Percentiles rank a stretch among this genome's conserved stretches.
phyloP scores from a whole-genome alignment of 2,329 filamentous ascomycete genomes.

The Hymenoscyphus linearis region DNA sequence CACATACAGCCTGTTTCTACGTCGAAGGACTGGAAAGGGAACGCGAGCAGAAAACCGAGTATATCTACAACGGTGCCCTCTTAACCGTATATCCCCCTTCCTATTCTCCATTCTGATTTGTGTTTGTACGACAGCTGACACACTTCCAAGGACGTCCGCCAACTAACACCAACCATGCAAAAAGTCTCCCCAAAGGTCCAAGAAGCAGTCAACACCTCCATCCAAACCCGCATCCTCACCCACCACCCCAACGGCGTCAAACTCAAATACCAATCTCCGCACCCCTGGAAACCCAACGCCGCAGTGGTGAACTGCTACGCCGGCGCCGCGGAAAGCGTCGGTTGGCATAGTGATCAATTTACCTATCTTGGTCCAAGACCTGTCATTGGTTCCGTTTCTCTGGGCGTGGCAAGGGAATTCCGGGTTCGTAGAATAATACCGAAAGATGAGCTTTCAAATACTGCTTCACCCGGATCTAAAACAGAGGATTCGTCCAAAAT shows the following conservation, averaged over 20 bases:
- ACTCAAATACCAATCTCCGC: constrained; percentile 69
- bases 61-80: constrained; percentile 76
- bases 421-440: constrained; percentile 74
- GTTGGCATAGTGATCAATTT: constrained; percentile 87
- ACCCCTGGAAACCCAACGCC: constrained; percentile 76
- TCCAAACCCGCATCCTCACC: constrained; percentile 63
- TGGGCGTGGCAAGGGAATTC: constrained; percentile 92
- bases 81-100: constrained; percentile 47
- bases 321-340: constrained; percentile 75
- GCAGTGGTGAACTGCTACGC: constrained; percentile 94
- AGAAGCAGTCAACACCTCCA: constrained; percentile 69
- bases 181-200: constrained; percentile 66
- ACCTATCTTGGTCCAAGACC: constrained; percentile 88
- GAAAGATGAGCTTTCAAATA: constrained; percentile 46
- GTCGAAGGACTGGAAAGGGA: constrained; percentile 70
- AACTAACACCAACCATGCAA: constrained; percentile 68
- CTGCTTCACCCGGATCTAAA: too few relatives aligned
- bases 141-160: constrained; percentile 59
- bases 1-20: constrained; percentile 80
- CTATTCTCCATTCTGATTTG: too few relatives aligned
- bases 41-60: constrained; percentile 67
- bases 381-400: constrained; percentile 81
- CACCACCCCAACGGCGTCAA: constrained; percentile 67
- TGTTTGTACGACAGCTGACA: not conserved
- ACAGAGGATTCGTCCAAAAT: too few relatives aligned